Conservation (phyloP, 352 stramenopile species). For the Globisporangium sylvaticum region DNA sequence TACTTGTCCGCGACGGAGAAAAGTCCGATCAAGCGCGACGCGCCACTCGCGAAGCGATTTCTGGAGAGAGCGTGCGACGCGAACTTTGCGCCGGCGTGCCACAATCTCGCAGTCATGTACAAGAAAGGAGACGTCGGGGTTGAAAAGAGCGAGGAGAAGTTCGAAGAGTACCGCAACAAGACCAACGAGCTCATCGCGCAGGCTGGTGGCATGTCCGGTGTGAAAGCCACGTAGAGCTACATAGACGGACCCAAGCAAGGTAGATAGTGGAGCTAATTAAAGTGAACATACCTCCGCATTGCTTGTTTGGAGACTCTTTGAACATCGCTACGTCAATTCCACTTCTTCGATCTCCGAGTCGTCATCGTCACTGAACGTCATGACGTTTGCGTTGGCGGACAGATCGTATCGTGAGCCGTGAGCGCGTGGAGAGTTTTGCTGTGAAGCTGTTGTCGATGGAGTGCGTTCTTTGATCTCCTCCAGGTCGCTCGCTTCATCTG, state of each 20-base stretch:
- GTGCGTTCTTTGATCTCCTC: neutral
- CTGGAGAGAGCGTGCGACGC: constrained; percentile 72
- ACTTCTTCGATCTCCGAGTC: constrained; percentile 68
- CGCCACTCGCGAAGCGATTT: constrained; percentile 56
- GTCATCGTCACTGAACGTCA: constrained; percentile 30
- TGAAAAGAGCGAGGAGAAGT: constrained; percentile 55
- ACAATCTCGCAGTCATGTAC: constrained; percentile 88
- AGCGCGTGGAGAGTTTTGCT: neutral
- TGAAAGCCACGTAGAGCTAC: constrained; percentile 35
- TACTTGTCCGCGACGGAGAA: constrained; percentile 40
- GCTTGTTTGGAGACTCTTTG: neutral
- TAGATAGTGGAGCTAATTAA: neutral
- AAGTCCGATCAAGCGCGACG: constrained; percentile 47
- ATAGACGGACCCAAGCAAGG: neutral
- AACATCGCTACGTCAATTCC: constrained; percentile 20
- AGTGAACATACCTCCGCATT: neutral
- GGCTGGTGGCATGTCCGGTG: constrained; percentile 48
- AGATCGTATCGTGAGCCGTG: neutral
- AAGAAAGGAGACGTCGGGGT: constrained; percentile 82
- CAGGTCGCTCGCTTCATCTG: neutral
- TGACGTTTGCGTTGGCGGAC: constrained; percentile 10
- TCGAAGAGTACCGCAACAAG: constrained; percentile 72
- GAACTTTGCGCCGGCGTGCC: constrained; percentile 84
- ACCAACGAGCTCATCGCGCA: constrained; percentile 75
- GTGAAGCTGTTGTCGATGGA: neutral